phyloP scores from a whole-genome alignment of 768 basidiomycete species.

The Suillus clintonianus region DNA sequence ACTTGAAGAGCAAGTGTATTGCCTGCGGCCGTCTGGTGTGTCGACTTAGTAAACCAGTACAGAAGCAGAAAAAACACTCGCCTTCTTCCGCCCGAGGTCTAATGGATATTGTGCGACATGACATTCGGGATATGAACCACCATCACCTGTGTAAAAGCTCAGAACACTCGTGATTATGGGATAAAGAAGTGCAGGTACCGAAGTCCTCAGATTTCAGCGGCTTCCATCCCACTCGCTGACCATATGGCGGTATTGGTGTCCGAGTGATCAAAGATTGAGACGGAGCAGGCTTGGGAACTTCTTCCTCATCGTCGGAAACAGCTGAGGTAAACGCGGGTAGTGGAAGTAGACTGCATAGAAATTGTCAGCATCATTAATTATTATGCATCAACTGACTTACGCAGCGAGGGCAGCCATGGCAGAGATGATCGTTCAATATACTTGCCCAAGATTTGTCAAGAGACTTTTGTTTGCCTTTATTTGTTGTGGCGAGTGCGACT shows the following conservation, averaged over 20 bases:
- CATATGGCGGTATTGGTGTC: conserved; percentile 75
- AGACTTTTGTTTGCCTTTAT: conserved; percentile 17
- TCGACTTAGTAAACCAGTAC: neutral
- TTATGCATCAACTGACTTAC: conserved; percentile 45
- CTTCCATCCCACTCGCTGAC: conserved; percentile 83
- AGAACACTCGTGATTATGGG: conserved; percentile 1
- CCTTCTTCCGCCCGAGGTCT: conserved; percentile 95
- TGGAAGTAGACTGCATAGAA: conserved; percentile 63
- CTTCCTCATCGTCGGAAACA: conserved; percentile 63
- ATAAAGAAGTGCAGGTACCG: conserved; percentile 47
- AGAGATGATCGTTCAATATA: conserved; percentile 21
- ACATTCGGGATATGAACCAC: conserved; percentile 92
- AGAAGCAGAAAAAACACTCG: conserved; percentile 30
- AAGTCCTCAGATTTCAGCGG: conserved; percentile 84
- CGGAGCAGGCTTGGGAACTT: conserved; percentile 31
- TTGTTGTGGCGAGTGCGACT: conserved; percentile 26
- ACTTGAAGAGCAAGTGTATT: conserved; percentile 97
- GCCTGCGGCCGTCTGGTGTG: conserved; percentile 75
- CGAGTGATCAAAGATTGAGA: conserved; percentile 50
- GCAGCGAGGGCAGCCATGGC: conserved; percentile 72
- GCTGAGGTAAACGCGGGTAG: conserved; percentile 57
- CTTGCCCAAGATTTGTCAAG: neutral
- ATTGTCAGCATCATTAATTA: conserved; percentile 8
- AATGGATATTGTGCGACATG: conserved; percentile 97
- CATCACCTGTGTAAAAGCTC: conserved; percentile 55